Percentiles rank a stretch among this genome's conserved stretches.
phyloP scores from a whole-genome alignment of 495 filamentous ascomycete species.

The Penicillium antarcticum region DNA sequence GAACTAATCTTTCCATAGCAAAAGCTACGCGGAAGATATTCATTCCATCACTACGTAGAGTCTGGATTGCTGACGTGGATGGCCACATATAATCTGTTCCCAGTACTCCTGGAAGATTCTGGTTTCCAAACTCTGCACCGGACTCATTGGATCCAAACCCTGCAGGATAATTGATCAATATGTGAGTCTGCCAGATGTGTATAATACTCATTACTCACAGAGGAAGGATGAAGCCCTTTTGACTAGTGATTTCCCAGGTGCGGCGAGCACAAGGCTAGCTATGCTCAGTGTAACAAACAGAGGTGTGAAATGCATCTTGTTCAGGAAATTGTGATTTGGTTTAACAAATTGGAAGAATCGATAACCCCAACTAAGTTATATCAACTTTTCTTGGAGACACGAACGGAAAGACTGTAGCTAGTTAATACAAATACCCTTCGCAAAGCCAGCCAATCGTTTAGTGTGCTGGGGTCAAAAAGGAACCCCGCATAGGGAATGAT shows the following conservation, averaged over 20 bases:
- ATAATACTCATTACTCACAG: constrained; percentile 1
- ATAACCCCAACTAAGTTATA: background rate
- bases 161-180: background rate
- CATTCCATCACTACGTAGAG: constrained; percentile 55
- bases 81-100: constrained; percentile 60
- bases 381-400: too few relatives aligned
- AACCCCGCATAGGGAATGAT: too few relatives aligned
- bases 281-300: background rate
- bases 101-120: constrained; percentile 43
- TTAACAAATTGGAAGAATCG: too few relatives aligned
- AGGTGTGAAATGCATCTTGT: background rate
- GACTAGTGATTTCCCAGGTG: background rate
- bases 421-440: too few relatives aligned
- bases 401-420: too few relatives aligned
- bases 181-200: background rate
- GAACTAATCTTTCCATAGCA: constrained; percentile 64
- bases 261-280: background rate
- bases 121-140: constrained; percentile 16
- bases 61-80: constrained; percentile 47
- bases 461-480: too few relatives aligned
- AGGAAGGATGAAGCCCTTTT: constrained; percentile 3
- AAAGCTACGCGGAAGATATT: constrained; percentile 66
- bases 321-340: background rate
- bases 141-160: constrained; percentile 7
- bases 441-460: too few relatives aligned